Conservation (phyloP, 129 eudicot species). For the Artemisia tridentata region DNA sequence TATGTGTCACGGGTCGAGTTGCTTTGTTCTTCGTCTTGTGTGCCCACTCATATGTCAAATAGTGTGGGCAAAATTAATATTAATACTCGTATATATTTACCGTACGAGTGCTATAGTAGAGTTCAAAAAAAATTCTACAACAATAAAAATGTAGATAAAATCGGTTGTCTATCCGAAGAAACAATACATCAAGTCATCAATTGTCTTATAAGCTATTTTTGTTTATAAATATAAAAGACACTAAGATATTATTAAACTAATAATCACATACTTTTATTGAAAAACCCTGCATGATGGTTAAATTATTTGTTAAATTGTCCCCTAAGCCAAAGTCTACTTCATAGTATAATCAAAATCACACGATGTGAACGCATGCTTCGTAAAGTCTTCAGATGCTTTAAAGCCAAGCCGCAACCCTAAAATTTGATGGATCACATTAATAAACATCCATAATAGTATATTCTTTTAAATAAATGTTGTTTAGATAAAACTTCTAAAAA, state of each 20-base stretch:
- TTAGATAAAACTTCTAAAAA: neutral
- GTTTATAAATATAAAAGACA: too few species aligned
- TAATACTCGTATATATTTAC: too few species aligned
- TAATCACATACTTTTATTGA: neutral
- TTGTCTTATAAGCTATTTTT: too few species aligned
- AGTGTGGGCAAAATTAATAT: neutral
- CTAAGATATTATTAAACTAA: too few species aligned
- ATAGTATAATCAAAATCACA: constrained; percentile 11
- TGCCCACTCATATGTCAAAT: neutral
- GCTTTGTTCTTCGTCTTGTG: neutral
- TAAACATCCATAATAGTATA: fast-evolving
- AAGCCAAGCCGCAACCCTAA: constrained; percentile 22
- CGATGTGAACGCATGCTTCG: constrained; percentile 26
- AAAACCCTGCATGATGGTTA: constrained; percentile 3
- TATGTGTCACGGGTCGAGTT: neutral
- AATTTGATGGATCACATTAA: neutral
- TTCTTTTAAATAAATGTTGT: too few species aligned
- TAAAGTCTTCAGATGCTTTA: constrained; percentile 23
- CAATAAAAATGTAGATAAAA: too few species aligned
- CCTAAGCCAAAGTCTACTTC: constrained; percentile 17
- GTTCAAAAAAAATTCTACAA: too few species aligned
- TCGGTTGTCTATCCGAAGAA: too few species aligned
- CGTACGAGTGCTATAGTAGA: too few species aligned
- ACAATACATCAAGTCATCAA: too few species aligned
- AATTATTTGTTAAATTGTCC: constrained; percentile 10